Evolutionary conservation across 2,329 filamentous ascomycete genomes (phyloP), one percentile per base, ranked within the genome.

Genomic region (Clarireedia sp.): DNA sequence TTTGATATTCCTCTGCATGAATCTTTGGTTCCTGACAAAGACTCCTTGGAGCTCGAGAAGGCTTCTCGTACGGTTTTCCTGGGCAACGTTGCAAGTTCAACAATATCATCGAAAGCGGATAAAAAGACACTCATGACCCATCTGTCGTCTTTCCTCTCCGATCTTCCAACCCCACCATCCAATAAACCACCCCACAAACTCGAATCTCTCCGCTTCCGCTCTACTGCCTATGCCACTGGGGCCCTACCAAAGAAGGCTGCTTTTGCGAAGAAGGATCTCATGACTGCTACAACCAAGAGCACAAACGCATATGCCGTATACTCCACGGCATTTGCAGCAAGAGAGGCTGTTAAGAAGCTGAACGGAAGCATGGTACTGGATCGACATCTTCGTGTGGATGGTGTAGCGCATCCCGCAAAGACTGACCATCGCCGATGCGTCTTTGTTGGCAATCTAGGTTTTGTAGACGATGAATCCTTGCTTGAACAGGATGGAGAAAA

Each of bases 241-340:
- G 77, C 83, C 16, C 80, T 96, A 55, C 94, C 94, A 49, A 96
- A 96, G 74, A 89, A 92, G 60, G 94, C 92, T n/a, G 88, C 94
- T 23, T 97, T 84, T 70, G 94, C 92, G 59, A 95, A 89, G 65
- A 90, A 91, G 69, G 85, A 90, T 23, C 77, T 97, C 56, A 92
- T 96, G 86, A 85, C 89, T 58, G 83, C 89, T 19, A 99, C 95
- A 1, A 94, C 92, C 1, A 89, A 89, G 66, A 95, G 88, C 59
- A 90, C 91, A 57, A 96, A 99, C 69, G 94, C 94, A 47, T 99
- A 99, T 68, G 89, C 81, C 29, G 90, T 99, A 48, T 96, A 94
- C 74, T 86, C 83, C 44, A 89, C 87, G 1, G 72, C 81, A 1
- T 75, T 81, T 8, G 89, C 88, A 3, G 90, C 90, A 12, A 83